Conservation (phyloP, 352 stramenopile species). For the Globisporangium perplexum region DNA sequence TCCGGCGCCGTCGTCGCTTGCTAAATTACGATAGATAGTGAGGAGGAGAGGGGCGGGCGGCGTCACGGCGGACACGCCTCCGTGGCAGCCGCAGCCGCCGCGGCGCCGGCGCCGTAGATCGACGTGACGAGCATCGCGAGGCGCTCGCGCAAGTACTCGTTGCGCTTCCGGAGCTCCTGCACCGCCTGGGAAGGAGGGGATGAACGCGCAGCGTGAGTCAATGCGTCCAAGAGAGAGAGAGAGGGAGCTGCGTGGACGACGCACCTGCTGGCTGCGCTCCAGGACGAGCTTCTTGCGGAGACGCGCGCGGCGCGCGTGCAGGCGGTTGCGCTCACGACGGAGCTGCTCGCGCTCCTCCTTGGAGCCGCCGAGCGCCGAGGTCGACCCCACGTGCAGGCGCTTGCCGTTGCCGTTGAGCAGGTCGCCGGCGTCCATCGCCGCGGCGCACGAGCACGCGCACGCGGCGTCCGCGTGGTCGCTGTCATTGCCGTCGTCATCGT, state of each 20-base stretch:
- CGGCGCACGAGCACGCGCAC: constrained; percentile 14
- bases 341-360: constrained; percentile 71
- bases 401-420: constrained; percentile 31
- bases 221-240: constrained; percentile 4
- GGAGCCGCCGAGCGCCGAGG: constrained; percentile 31
- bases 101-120: constrained; percentile 42
- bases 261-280: constrained; percentile 68
- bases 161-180: constrained; percentile 49
- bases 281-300: constrained; percentile 80
- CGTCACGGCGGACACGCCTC: not conserved
- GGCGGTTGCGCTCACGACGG: constrained; percentile 64
- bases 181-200: constrained; percentile 30
- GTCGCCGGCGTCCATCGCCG: constrained; percentile 14
- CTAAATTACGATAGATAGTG: constrained; percentile 6
- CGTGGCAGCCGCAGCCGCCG: not conserved
- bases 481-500: constrained; percentile 21
- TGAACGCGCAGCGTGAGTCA: not conserved
- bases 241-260: not conserved
- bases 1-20: not conserved
- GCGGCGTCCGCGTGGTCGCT: constrained; percentile 10
- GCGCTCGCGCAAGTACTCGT: constrained; percentile 54
- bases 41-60: not conserved
- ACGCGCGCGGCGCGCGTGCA: constrained; percentile 64
- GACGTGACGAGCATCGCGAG: constrained; percentile 52
- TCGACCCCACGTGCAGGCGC: constrained; percentile 24